These are phyloP conservation scores for Zygosaccharomyces gambellarensis DNA, from an alignment of 805 yeast species.

Conservation along the genomic window DNA sequence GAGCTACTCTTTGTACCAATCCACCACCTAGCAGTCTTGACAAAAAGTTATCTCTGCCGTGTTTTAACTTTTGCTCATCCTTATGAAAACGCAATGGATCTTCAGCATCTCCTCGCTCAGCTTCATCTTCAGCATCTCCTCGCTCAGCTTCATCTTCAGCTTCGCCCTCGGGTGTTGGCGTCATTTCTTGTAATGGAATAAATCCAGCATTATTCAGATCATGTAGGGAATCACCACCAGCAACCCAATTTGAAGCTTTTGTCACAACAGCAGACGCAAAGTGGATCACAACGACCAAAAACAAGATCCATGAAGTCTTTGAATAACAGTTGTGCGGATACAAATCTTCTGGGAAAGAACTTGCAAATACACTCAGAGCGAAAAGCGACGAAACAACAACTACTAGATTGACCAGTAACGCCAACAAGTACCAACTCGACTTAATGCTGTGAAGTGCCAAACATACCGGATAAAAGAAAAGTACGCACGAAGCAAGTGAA, in stretches of 20 bases:
- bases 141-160: constrained; percentile 8
- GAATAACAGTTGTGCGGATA: constrained; percentile 76
- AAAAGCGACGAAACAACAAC: constrained; percentile 48
- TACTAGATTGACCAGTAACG: constrained; percentile 47
- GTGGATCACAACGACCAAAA: constrained; percentile 51
- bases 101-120: constrained; percentile 6
- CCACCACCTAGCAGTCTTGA: constrained; percentile 35
- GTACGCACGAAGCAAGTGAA: constrained; percentile 41
- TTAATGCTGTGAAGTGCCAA: constrained; percentile 58
- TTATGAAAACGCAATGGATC: constrained; percentile 11
- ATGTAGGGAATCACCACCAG: constrained; percentile 26
- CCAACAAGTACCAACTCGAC: constrained; percentile 55
- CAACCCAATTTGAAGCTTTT: constrained; percentile 37
- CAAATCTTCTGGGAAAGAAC: constrained; percentile 52
- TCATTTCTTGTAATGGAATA: constrained; percentile 29
- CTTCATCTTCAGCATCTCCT: constrained; percentile 5
- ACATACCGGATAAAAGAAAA: constrained; percentile 61
- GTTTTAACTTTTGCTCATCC: constrained; percentile 13
- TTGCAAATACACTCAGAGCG: constrained; percentile 51
- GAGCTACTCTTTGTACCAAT: constrained; percentile 20
- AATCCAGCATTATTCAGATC: constrained; percentile 22
- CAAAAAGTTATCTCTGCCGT: constrained; percentile 34
- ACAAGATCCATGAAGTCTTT: constrained; percentile 57
- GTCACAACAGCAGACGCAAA: constrained; percentile 49
- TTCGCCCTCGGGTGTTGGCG: constrained; percentile 5